Evolutionary conservation across 148 eudicot genomes (phyloP), one percentile per base, ranked within the genome.

Genomic region (Vaccinium corymbosum): DNA sequence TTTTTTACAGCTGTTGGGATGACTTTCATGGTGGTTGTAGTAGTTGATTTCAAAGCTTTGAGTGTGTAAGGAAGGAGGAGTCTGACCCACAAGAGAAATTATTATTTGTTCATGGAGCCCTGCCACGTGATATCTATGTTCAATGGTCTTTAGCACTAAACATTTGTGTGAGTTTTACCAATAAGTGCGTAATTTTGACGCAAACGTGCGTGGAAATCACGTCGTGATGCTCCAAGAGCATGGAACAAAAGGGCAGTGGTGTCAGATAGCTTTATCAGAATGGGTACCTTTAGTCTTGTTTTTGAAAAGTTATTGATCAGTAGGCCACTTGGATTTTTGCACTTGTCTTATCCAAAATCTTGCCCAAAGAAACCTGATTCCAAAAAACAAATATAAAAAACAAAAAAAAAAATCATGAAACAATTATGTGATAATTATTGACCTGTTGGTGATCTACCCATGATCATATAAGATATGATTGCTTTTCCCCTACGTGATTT

Each of bases 271-370:
- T 53, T 49, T 22, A 53, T 48, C 12, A 27, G 0, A 78, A 53
- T 78, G 80, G 29, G 35, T 4, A 49, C 64, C 62, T 78, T 78
- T 53, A 53, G 80, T 53, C 80, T 78, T 52, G 42, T 78, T 32
- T 32, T 53, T 27, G 46, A 78, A 78, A 52, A 53, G 29, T 53
- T 29, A 78, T 29, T 29, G 80, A 1, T 78, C 64, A 52, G 62
- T 78, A 52, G 80, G 80, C 80, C 80, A 78, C 62, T 14, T 78
- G 62, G 46, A 78, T 29, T 78, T 78, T 53, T 78, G 59, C 62
- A 27, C 16, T 51, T 78, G 80, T 78, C 80, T 78, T 27, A 20
- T 25, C 20, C 38, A 27, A 53, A 17, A 78, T 8, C 17, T 35
- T 38, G 55, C 7, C 79, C 14, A 10, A 20, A 48, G 32, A 76